phyloP scores from a whole-genome alignment of 2,329 filamentous ascomycete genomes.

The Corinectria fuckeliana region DNA sequence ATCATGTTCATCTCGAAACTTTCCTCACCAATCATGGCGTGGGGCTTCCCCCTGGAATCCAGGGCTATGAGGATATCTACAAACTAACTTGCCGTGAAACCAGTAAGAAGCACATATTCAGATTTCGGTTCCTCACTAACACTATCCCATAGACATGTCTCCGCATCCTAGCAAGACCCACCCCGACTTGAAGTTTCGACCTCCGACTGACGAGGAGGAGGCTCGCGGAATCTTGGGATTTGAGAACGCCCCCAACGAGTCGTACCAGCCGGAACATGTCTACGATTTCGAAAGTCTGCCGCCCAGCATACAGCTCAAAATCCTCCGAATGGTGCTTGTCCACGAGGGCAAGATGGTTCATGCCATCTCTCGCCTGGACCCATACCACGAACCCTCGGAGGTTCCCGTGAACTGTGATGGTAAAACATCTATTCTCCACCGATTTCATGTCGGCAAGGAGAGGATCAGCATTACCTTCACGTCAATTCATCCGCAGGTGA shows the following conservation, averaged over 20 bases:
- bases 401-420: slow-evolving; percentile 19
- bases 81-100: neutral
- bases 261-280: neutral
- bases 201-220: neutral
- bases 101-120: neutral
- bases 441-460: slow-evolving; percentile 48
- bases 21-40: neutral
- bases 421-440: slow-evolving; percentile 38
- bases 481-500: slow-evolving; percentile 42
- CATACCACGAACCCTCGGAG: slow-evolving; percentile 28
- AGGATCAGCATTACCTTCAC: slow-evolving; percentile 43
- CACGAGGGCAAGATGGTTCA: slow-evolving; percentile 47
- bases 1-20: no score
- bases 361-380: slow-evolving; percentile 54
- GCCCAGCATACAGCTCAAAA: slow-evolving; percentile 42
- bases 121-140: neutral
- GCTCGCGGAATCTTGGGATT: neutral
- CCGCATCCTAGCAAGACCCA: neutral
- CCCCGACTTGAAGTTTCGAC: neutral
- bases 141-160: neutral
- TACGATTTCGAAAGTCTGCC: slow-evolving; percentile 41
- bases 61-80: neutral
- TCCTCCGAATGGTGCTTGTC: slow-evolving; percentile 48
- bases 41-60: neutral
- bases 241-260: neutral